These are phyloP conservation scores for Proliferodiscus dingleyae DNA, from an alignment of 2,329 filamentous ascomycete species.

Conservation along the genomic window DNA sequence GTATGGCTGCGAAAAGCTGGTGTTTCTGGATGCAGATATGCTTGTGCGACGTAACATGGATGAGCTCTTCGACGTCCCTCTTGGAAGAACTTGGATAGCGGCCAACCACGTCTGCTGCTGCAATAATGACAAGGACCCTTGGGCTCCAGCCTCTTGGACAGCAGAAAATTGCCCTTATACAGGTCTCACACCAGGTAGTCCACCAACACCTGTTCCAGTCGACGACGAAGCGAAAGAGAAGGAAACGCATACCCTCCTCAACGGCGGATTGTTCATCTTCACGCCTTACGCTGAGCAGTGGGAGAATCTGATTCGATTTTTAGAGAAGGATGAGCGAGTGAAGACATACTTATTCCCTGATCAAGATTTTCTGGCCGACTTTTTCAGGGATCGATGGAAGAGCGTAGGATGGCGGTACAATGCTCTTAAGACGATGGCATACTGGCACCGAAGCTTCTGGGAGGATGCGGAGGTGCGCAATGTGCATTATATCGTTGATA, in stretches of 20 bases:
- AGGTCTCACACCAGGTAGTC: conserved; percentile 36
- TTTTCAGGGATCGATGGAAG: conserved; percentile 50
- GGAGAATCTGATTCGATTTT: conserved; percentile 34
- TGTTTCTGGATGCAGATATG: conserved; percentile 85
- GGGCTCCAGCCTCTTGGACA: conserved; percentile 69
- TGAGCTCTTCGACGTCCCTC: conserved; percentile 71
- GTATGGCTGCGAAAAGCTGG: conserved; percentile 65
- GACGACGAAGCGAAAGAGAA: conserved; percentile 16
- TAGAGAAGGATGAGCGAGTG: conserved; percentile 3
- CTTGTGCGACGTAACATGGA: conserved; percentile 78
- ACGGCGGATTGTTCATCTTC: conserved; percentile 48
- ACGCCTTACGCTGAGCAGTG: conserved; percentile 38
- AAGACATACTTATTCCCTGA: conserved; percentile 48
- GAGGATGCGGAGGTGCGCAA: conserved; percentile 50
- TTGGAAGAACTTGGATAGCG: conserved; percentile 68
- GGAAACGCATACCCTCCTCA: conserved; percentile 42
- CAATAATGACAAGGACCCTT: conserved; percentile 68
- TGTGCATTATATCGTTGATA: conserved; percentile 55
- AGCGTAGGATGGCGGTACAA: conserved; percentile 56
- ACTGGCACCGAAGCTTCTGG: conserved; percentile 52
- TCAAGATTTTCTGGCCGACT: conserved; percentile 49
- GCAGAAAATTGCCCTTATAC: conserved; percentile 52
- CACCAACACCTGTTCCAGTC: conserved; percentile 32
- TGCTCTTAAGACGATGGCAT: conserved; percentile 53
- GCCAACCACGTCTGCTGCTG: conserved; percentile 79